Base-by-base conservation (phyloP, 805 yeast genomes). In the Starmerella riodocensis region DNA sequence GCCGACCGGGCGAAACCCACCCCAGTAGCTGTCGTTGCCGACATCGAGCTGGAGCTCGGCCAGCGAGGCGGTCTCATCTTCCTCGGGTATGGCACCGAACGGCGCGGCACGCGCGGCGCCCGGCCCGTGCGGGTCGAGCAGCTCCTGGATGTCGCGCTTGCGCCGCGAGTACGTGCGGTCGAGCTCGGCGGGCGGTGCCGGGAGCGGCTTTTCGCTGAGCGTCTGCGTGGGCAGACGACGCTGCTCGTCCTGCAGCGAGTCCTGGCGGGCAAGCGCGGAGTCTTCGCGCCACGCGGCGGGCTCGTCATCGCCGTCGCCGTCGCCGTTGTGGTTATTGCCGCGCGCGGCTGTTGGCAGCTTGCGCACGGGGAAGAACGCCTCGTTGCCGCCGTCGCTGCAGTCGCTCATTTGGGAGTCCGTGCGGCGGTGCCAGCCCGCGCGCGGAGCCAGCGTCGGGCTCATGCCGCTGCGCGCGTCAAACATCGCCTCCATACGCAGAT, bases 231-330 rank as follows among this genome's bases (percentile, higher is more conserved):
- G 43, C 6, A 54, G 52, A 22, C 48, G 50, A 4, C 60, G 40
- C 44, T 58, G 57, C 9, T 50, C 49, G 14, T 58, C 62, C 34
- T 50, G 50, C 29, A 58, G 44, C 16, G 57, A 52, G 40, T 57
- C 62, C 33, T 58, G 55, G 9, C 62, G 53, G 2, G 53, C 44
- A 7, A 55, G 36, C 0, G 34, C 33, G 3, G 46, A 27, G 14
- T 31, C 38, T 16, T 29, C 41, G 2, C 49, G 32, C 49, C 49
- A 45, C 31, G 17, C 8, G n/a, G 42, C 43, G 6, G 31, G 32
- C 13, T 23, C 45, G 1, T 32, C 43, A 12, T 32, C 36, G 13
- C 35, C 45, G 7, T 33, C 40, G 11, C 27, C 31, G n/a, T n/a
- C n/a, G n/a, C n/a, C n/a, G n/a, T n/a, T n/a, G n/a, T n/a, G n/a